These are phyloP conservation scores for Alternaria panax DNA, from an alignment of 2,329 filamentous ascomycete species.

Conservation along the genomic window DNA sequence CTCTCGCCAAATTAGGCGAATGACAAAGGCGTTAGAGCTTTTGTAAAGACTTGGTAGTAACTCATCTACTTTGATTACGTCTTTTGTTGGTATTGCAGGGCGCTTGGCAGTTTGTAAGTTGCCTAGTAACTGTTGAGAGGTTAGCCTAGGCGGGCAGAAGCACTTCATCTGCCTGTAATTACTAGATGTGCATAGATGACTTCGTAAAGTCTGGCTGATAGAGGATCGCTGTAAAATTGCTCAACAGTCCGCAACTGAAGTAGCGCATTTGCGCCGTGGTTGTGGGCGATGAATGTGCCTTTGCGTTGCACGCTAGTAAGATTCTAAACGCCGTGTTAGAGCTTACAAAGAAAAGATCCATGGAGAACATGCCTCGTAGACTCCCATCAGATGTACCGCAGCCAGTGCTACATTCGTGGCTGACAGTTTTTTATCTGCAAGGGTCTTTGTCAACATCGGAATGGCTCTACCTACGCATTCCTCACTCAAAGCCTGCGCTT, in stretches of 20 bases:
- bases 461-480: slow-evolving; percentile 34
- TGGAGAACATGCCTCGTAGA: slow-evolving; percentile 34
- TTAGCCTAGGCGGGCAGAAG: slow-evolving; percentile 16
- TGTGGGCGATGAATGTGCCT: slow-evolving; percentile 36
- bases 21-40: slow-evolving; percentile 28
- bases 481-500: slow-evolving; percentile 33
- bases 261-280: slow-evolving; percentile 38
- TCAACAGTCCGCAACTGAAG: slow-evolving; percentile 36
- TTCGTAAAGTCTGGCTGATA: slow-evolving; percentile 40
- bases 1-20: slow-evolving; percentile 35
- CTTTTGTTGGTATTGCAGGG: slow-evolving; percentile 30
- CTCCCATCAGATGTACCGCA: slow-evolving; percentile 39
- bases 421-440: slow-evolving; percentile 32
- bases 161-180: slow-evolving; percentile 1
- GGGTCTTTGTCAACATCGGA: slow-evolving; percentile 30
- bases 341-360: neutral
- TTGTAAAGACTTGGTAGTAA: slow-evolving; percentile 30
- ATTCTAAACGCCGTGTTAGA: slow-evolving; percentile 23
- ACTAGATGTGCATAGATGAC: slow-evolving; percentile 38
- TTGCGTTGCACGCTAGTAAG: slow-evolving; percentile 28
- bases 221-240: slow-evolving; percentile 31
- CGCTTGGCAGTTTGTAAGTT: slow-evolving; percentile 36
- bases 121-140: slow-evolving; percentile 31
- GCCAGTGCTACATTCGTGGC: slow-evolving; percentile 31
- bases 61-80: slow-evolving; percentile 21